Base-by-base conservation (phyloP, 2,329 filamentous ascomycete genomes). In the Cordyceps farinosa region DNA sequence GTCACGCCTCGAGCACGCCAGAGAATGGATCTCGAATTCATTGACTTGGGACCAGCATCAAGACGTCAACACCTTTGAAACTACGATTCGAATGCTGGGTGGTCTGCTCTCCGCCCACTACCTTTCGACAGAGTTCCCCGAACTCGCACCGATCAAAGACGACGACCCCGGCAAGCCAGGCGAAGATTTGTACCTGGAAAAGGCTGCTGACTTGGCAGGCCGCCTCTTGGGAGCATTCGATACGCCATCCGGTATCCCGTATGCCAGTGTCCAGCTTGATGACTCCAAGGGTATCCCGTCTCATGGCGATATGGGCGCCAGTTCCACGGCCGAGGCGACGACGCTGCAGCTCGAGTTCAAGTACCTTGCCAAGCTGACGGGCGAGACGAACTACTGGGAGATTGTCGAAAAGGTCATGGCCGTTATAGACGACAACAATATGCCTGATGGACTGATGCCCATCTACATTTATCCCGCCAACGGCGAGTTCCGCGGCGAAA, bases 51-150 rank as follows among this genome's bases (percentile, higher is more conserved):
- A 97, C 65, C 92, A 97, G 75, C 84, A 97, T 70, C 92, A 97
- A 74, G 92, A 97, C 73, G 94, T 99, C 62, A 98, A 92, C 75
- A 97, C 92, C 0, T 99, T 98, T 70, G 95, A 99, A 79, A 98
- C 94, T 8, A 98, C 94, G 0, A 98, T 98, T 70, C 90, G 95
- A 59, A 98, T 98, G 93, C 81, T 99, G 56, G 95, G 95, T 17
- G 95, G 95, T 11, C 81, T 99, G 48, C 82, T 99, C 40, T 93
- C 93, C 1, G 95, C 95, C 10, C 92, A 99, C 74, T 98, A 98
- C 75, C 82, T 99, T n/a, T 94, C 92, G 29, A 95, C 86, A 30
- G 84, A 86, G 61, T 94, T 89, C 68, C 92, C 92, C 0, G 77
- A 89, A n/a, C 81, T 97, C 68, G 92, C 92, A 13, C 87, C 91